These are phyloP conservation scores for Trypanosoma vivax DNA, from an alignment of 208 protist species.

Conservation along the genomic window DNA sequence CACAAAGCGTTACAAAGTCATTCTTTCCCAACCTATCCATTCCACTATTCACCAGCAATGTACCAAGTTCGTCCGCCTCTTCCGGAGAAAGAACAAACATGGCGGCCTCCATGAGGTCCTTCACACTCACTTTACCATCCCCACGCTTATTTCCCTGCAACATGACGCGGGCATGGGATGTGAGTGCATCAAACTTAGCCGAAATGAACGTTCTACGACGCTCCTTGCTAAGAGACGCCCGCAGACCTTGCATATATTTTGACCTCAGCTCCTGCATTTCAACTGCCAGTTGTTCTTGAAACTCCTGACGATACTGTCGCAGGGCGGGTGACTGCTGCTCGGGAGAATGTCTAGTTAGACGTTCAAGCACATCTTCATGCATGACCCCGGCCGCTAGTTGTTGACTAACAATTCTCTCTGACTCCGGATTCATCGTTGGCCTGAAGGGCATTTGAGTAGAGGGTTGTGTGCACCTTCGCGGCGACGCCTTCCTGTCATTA, in stretches of 20 bases:
- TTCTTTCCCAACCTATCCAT: constrained; percentile 24
- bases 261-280: constrained; percentile 9
- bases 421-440: constrained; percentile 36
- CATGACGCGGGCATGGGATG: constrained; percentile 4
- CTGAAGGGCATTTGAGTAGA: no score
- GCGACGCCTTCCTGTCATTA: no score
- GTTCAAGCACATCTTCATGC: constrained; percentile 12
- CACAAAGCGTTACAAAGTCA: constrained; percentile 37
- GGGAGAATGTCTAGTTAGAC: constrained; percentile 3
- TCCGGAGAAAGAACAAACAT: constrained; percentile 46
- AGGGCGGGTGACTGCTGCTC: constrained; percentile 11
- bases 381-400: constrained; percentile 34
- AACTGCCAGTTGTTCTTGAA: constrained; percentile 22
- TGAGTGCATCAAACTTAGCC: constrained; percentile 55
- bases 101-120: constrained; percentile 42
- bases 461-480: no score
- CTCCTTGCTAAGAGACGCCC: constrained; percentile 28
- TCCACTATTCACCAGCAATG: constrained; percentile 34
- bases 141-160: constrained; percentile 19
- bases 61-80: constrained; percentile 56
- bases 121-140: constrained; percentile 3
- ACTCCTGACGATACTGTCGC: constrained; percentile 12
- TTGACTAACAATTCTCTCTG: constrained; percentile 47
- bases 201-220: constrained; percentile 32
- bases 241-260: constrained; percentile 21